Conservation (phyloP, 73 alveolate genomes). For the Uronychia setigera region DNA sequence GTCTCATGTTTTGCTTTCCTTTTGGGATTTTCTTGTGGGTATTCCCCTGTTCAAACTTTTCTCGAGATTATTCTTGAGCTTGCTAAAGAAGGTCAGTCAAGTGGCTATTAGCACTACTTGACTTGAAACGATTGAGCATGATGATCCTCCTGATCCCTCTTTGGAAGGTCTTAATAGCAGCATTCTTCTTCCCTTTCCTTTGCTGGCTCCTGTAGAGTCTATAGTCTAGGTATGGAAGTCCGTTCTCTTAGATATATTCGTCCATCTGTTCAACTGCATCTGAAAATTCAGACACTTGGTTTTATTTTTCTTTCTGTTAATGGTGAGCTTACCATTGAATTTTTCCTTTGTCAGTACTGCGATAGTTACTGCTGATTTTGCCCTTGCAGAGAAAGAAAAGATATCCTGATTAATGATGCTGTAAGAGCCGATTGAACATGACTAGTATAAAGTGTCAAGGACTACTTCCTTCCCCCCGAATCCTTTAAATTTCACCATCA, state of each 20-base stretch:
- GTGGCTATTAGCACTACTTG: neutral
- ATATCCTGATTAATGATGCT: constrained; percentile 2
- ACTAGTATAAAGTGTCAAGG: constrained; percentile 20
- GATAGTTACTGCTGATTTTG: neutral
- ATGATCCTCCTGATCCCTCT: neutral
- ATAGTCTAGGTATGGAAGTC: constrained; percentile 44
- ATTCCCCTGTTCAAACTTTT: neutral
- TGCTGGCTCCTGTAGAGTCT: neutral
- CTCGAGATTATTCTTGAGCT: neutral
- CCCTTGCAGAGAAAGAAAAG: constrained; percentile 5
- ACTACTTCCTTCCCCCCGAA: constrained; percentile 1
- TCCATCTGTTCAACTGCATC: neutral
- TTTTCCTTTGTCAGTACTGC: neutral
- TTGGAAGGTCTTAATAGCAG: neutral
- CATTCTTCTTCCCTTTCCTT: neutral
- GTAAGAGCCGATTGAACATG: constrained; percentile 19
- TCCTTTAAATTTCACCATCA: neutral
- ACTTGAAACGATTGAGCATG: neutral
- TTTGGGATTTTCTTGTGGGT: neutral
- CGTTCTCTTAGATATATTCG: constrained; percentile 31
- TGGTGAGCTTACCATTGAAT: neutral
- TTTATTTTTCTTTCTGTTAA: neutral
- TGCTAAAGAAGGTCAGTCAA: neutral
- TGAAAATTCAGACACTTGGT: constrained; percentile 2
- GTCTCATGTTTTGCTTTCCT: neutral